A percentile compares a stretch with the other conserved stretches of the same genome.
Evolutionary conservation across 2,329 filamentous ascomycete genomes (phyloP).

Genomic region (Ophiognomonia clavigignenti-juglandacearum): DNA sequence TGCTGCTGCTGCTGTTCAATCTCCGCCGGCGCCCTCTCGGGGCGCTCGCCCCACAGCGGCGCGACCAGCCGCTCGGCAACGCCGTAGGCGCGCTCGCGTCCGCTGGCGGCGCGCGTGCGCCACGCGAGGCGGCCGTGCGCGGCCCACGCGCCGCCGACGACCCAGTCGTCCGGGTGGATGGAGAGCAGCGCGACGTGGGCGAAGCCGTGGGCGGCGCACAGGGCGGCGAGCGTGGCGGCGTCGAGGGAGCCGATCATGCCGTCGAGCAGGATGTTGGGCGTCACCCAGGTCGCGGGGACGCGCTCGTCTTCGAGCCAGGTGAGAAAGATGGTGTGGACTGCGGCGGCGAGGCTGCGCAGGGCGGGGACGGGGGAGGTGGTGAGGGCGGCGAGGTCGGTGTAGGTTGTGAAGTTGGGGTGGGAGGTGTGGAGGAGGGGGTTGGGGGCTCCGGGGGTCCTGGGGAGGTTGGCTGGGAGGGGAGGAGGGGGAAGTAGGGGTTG

Average conservation of each 20-base stretch:
- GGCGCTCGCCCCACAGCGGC: background rate
- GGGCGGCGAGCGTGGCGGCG: background rate
- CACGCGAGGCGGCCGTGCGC: background rate
- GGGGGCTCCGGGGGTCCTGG: too few species aligned
- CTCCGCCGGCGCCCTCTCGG: background rate
- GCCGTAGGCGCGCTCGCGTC: background rate
- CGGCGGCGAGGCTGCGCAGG: background rate
- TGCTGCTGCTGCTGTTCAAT: background rate
- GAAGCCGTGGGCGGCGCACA: background rate
- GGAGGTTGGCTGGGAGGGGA: too few species aligned
- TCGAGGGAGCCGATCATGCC: background rate
- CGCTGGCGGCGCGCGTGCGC: background rate
- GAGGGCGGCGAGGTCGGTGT: background rate
- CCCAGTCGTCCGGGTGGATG: background rate
- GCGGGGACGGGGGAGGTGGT: background rate
- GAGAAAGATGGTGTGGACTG: background rate
- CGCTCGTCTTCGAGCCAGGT: background rate
- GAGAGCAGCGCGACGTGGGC: background rate
- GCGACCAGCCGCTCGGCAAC: background rate
- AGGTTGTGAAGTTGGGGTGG: background rate
- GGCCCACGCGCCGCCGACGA: background rate
- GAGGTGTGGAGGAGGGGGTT: too few species aligned
- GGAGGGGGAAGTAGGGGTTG: too few species aligned
- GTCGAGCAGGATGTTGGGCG: background rate
- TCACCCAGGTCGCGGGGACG: background rate